Evolutionary conservation across 768 basidiomycete species (phyloP), one percentile per base, ranked within the genome.

Genomic region (Daedaleopsis sinensis): DNA sequence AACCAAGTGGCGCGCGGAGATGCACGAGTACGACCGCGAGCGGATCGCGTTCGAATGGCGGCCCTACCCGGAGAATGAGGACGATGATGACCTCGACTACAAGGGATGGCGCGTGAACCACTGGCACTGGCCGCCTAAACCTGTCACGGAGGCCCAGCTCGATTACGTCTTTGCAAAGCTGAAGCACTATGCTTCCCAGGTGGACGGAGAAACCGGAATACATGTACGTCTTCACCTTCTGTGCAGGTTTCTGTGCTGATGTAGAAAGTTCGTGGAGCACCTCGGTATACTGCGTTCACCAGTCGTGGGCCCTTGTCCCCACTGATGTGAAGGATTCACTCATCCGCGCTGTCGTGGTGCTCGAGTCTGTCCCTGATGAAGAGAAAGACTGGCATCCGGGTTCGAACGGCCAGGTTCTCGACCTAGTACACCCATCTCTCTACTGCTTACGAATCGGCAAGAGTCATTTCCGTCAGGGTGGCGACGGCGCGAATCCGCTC

Each of bases 111-210:
- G 50, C 21, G 21, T 27, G 57, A 58, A 58, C n/a, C n/a, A n/a
- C n/a, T n/a, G n/a, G 48, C 12, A 42, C 35, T 63, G 62, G 62
- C 62, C 62, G 42, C 56, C 52, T n/a, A 47, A 53, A 15, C 42
- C 50, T 18, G 35, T 63, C 15, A 58, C 47, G 15, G 62, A 58
- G 23, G 59, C 42, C 47, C 52, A 66, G 48, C 50, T 63, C 36
- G 52, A 63, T 23, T 66, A 63, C 19, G 39, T 66, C 18, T 54
- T 66, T 32, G 56, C 32, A 12, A n/a, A 61, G 51, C 56, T 66
- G 19, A 47, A 42, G n/a, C 50, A 51, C n/a, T 39, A 32, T 9
- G 65, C 62, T 10, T 23, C 32, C 8, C 51, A 44, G 36, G 44
- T 62, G 8, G 65, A 66, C 35, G 18, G 21, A 23, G 52, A 37